A percentile compares a stretch with the other conserved stretches of the same genome.
Evolutionary conservation across 2,329 filamentous ascomycete species (phyloP).

Genomic region (Passalora sequoiae): DNA sequence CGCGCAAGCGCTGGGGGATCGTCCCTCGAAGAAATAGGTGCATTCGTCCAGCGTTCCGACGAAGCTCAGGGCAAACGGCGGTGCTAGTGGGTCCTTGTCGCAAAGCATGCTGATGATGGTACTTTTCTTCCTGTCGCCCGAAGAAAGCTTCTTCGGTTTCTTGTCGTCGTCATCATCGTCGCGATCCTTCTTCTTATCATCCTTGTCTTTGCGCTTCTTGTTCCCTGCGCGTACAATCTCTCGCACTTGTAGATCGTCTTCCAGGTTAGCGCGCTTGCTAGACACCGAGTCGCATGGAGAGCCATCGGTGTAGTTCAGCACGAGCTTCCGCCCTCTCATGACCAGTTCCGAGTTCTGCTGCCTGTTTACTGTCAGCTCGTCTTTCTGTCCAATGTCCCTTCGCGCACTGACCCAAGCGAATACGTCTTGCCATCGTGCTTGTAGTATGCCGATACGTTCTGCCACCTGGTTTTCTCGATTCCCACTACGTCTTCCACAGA

Average conservation of each 20-base stretch:
- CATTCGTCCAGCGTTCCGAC: slow-evolving; percentile 80
- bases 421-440: slow-evolving; percentile 60
- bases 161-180: slow-evolving; percentile 28
- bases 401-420: slow-evolving; percentile 65
- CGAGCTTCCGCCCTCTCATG: slow-evolving; percentile 61
- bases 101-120: slow-evolving; percentile 90
- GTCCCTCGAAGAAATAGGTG: slow-evolving; percentile 91
- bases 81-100: slow-evolving; percentile 69
- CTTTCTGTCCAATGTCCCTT: not conserved
- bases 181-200: slow-evolving; percentile 34
- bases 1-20: slow-evolving; percentile 78
- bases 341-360: slow-evolving; percentile 51
- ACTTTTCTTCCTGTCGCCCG: slow-evolving; percentile 66
- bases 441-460: slow-evolving; percentile 77
- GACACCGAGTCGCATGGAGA: slow-evolving; percentile 41
- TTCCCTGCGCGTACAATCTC: slow-evolving; percentile 39
- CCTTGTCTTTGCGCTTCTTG: slow-evolving; percentile 30
- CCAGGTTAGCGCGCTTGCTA: slow-evolving; percentile 25
- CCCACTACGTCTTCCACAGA: slow-evolving; percentile 51
- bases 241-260: slow-evolving; percentile 27
- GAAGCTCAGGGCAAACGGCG: slow-evolving; percentile 70
- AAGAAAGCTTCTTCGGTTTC: slow-evolving; percentile 35
- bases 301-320: slow-evolving; percentile 49
- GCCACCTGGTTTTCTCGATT: slow-evolving; percentile 57
- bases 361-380: slow-evolving; percentile 34